Evolutionary conservation across 2,329 filamentous ascomycete species (phyloP).

Genomic region (Penicillium paneum): DNA sequence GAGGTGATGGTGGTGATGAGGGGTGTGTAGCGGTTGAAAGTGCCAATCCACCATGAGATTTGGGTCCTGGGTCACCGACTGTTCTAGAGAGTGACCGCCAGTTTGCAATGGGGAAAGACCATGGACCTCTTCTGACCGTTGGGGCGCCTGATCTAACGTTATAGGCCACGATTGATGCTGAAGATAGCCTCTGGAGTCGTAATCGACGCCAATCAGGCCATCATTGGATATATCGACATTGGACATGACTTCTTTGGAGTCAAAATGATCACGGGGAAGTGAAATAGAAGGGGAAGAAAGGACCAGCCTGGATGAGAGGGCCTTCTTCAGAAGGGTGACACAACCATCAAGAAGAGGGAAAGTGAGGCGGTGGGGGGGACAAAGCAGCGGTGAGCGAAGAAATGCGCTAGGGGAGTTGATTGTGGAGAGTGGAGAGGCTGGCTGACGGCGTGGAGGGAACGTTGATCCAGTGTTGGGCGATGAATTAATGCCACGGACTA

Average conservation of each 20-base stretch:
- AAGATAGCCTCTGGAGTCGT: constrained; percentile 48
- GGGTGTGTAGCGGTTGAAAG: constrained; percentile 41
- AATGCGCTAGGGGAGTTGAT: constrained; percentile 37
- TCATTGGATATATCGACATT: constrained; percentile 46
- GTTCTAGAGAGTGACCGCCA: constrained; percentile 43
- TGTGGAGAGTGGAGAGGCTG: constrained; percentile 28
- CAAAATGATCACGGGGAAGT: constrained; percentile 31
- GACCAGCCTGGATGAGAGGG: constrained; percentile 32
- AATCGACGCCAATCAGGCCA: constrained; percentile 48
- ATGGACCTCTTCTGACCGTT: constrained; percentile 38
- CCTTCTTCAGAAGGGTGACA: constrained; percentile 27
- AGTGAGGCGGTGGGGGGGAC: constrained; percentile 42
- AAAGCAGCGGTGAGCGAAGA: constrained; percentile 45
- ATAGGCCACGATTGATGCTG: constrained; percentile 43
- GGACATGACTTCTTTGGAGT: constrained; percentile 38
- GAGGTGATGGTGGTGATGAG: constrained; percentile 36
- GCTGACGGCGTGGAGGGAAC: constrained; percentile 1
- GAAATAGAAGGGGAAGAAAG: constrained; percentile 27
- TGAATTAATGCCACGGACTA: constrained; percentile 1
- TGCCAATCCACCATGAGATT: constrained; percentile 48
- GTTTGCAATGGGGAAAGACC: constrained; percentile 45
- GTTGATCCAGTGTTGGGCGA: neutral
- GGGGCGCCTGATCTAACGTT: constrained; percentile 40
- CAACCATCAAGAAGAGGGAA: constrained; percentile 22
- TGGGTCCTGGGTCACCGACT: constrained; percentile 44